Percentiles rank a stretch among this genome's conserved stretches.
Conservation (phyloP, 805 yeast genomes). For the Nakazawaea holstii region DNA sequence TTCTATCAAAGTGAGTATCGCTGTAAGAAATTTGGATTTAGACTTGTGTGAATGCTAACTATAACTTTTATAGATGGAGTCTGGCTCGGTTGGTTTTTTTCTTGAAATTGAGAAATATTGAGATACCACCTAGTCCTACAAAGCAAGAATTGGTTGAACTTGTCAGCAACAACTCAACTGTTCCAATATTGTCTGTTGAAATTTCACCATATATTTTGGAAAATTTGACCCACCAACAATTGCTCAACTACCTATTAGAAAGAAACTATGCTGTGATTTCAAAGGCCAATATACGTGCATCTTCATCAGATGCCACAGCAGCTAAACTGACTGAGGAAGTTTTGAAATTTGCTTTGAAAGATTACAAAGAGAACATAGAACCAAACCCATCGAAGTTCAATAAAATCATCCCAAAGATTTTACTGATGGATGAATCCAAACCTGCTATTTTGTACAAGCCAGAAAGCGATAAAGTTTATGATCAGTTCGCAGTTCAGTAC, state of each 20-base stretch:
- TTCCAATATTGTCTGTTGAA: slow-evolving; percentile 1
- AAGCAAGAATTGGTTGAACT: background rate
- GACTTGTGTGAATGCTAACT: background rate
- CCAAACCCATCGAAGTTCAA: background rate
- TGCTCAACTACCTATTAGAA: background rate
- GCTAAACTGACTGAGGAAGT: background rate
- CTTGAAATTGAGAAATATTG: slow-evolving; percentile 1
- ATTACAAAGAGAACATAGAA: background rate
- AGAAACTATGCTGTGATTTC: background rate
- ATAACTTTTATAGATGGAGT: background rate
- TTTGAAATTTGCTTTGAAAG: background rate
- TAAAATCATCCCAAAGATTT: background rate
- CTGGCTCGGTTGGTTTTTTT: background rate
- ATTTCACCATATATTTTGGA: slow-evolving; percentile 3
- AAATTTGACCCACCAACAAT: slow-evolving; percentile 6
- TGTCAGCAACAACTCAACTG: background rate
- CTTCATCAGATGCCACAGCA: background rate
- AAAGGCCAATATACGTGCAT: background rate
- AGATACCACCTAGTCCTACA: background rate
- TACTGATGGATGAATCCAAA: background rate
- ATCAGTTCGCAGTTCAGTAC: background rate
- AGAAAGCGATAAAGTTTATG: background rate
- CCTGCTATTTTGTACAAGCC: background rate
- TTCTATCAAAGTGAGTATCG: too few species aligned
- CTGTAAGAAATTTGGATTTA: too few species aligned